Conservation (phyloP, 345 rosid species). For the Pelargonium nanum region DNA sequence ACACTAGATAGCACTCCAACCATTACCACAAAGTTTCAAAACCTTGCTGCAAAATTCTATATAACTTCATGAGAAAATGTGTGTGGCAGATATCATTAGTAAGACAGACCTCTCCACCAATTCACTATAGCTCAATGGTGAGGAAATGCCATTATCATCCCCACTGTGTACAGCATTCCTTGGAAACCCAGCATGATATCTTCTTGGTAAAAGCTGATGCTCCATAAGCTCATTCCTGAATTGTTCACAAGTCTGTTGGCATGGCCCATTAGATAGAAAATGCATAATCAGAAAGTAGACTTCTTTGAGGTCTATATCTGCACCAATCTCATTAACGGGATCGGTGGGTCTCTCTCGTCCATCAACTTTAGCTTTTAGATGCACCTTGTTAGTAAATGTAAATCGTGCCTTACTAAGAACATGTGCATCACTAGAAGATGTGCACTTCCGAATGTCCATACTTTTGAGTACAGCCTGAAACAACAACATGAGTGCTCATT, state of each 20-base stretch:
- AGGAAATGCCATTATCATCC: constrained; percentile 55
- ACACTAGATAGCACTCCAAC: too few species aligned
- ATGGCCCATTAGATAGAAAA: constrained; percentile 80
- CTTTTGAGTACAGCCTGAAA: constrained; percentile 3
- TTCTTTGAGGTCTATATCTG: constrained; percentile 69
- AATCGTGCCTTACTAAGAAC: constrained; percentile 41
- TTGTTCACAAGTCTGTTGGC: constrained; percentile 50
- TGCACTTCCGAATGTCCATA: constrained; percentile 52
- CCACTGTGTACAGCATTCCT: constrained; percentile 51
- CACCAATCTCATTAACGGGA: constrained; percentile 26
- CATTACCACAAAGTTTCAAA: neutral
- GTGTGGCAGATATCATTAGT: neutral
- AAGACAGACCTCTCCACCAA: constrained; percentile 56
- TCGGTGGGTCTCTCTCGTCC: constrained; percentile 28
- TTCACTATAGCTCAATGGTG: constrained; percentile 56
- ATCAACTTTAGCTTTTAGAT: constrained; percentile 32
- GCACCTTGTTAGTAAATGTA: constrained; percentile 26
- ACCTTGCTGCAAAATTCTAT: neutral
- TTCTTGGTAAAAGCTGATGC: constrained; percentile 80
- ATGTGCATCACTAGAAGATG: constrained; percentile 30
- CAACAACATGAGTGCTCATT: neutral
- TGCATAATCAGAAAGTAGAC: constrained; percentile 85
- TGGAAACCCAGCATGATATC: constrained; percentile 91
- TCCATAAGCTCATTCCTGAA: constrained; percentile 67
- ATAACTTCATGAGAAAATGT: neutral